Conservation (phyloP, 2,329 filamentous ascomycete genomes). For the Exserohilum rostratum region DNA sequence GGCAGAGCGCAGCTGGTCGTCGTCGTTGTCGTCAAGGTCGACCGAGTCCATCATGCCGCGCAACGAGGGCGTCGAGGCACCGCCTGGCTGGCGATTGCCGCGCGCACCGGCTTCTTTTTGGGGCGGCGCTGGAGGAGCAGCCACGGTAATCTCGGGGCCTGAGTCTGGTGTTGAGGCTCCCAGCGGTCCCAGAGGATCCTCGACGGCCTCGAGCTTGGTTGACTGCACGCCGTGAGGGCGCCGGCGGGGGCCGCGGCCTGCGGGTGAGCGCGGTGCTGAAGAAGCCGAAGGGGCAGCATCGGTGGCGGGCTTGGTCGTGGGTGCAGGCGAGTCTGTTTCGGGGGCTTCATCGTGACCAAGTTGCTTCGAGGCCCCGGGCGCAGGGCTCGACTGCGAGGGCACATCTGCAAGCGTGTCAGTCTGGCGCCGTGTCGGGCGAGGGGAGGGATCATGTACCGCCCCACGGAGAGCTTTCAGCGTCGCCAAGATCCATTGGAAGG, state of each 20-base stretch:
- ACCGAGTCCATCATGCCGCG: conserved; percentile 67
- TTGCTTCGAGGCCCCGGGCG: conserved; percentile 50
- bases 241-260: conserved; percentile 58
- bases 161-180: conserved; percentile 66
- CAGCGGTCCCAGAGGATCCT: conserved; percentile 76
- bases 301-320: conserved; percentile 25
- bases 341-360: conserved; percentile 44
- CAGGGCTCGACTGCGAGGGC: conserved; percentile 53
- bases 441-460: conserved; percentile 41
- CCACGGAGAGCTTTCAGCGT: conserved; percentile 52
- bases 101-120: conserved; percentile 65
- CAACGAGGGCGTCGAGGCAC: conserved; percentile 57
- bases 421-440: neutral
- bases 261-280: conserved; percentile 55
- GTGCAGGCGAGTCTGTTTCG: conserved; percentile 31
- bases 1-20: conserved; percentile 51
- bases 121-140: conserved; percentile 72
- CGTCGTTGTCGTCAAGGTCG: conserved; percentile 71
- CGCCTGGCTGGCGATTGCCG: conserved; percentile 58
- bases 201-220: conserved; percentile 78
- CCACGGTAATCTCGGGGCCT: conserved; percentile 56
- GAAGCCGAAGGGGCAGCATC: conserved; percentile 44
- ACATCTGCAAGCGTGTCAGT: conserved; percentile 50
- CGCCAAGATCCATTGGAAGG: conserved; percentile 50
- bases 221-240: conserved; percentile 73